These are phyloP conservation scores for Coemansia sp. DNA, from an alignment of 192 early-diverging fungal genomes.

Conservation along the genomic window DNA sequence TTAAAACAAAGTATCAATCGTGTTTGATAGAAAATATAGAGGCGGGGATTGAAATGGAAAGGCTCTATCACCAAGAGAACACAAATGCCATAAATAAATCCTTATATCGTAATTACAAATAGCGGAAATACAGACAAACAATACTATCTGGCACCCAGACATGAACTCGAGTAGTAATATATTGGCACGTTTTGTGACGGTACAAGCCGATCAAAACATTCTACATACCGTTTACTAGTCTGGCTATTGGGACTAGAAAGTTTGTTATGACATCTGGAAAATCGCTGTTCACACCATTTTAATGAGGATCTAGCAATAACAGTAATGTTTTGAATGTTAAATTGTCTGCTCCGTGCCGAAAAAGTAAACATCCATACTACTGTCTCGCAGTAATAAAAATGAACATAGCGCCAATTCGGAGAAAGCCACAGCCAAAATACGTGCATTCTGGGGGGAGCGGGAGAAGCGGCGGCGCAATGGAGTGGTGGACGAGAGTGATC, in stretches of 20 bases:
- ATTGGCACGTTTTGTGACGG: neutral
- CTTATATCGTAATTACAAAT: neutral
- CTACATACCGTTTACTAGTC: neutral
- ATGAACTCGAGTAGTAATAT: neutral
- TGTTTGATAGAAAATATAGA: neutral
- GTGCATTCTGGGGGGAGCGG: too few relatives aligned
- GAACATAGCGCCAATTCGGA: neutral
- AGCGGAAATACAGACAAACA: neutral
- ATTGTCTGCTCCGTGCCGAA: neutral
- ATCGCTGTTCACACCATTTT: neutral
- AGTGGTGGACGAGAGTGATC: too few relatives aligned
- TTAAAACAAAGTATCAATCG: neutral
- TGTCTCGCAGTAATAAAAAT: constrained; percentile 2
- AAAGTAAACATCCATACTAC: neutral
- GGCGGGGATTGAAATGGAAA: neutral
- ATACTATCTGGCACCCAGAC: neutral
- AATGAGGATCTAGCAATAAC: neutral
- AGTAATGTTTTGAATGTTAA: neutral
- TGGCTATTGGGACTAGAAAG: neutral
- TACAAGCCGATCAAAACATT: too few relatives aligned
- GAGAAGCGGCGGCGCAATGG: too few relatives aligned
- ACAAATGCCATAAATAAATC: neutral
- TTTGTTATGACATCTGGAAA: neutral
- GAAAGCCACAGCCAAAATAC: too few relatives aligned
- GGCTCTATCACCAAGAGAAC: neutral